Percentiles rank a stretch among this genome's conserved stretches.
Evolutionary conservation across 176 grass and related monocot species (phyloP).

Genomic region (Saccharum officinarum): DNA sequence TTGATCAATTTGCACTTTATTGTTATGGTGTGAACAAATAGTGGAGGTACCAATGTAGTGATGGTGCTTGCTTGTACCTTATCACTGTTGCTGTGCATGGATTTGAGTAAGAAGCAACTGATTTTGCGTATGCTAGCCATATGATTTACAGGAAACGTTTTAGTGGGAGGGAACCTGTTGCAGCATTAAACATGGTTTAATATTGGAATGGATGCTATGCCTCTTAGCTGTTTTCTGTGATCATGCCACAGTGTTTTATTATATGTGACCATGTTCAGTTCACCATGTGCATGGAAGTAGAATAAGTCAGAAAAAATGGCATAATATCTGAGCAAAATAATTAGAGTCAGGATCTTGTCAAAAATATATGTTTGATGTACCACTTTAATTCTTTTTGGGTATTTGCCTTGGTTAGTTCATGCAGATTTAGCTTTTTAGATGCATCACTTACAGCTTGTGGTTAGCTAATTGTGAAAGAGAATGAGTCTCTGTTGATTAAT

Average conservation of each 20-base stretch:
- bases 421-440: not conserved
- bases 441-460: not conserved
- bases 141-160: not conserved
- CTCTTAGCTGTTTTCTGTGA: not conserved
- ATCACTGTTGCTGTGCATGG: not conserved
- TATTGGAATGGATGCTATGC: not conserved
- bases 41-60: not conserved
- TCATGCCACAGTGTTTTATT: not conserved
- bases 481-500: too few relatives aligned
- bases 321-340: not conserved
- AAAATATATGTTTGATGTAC: not conserved
- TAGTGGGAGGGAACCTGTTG: not conserved
- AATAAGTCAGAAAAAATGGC: not conserved
- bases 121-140: not conserved
- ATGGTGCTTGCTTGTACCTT: not conserved
- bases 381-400: not conserved
- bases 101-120: not conserved
- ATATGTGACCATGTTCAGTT: not conserved
- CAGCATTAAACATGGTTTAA: not conserved
- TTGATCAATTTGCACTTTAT: not conserved
- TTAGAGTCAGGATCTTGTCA: too few relatives aligned
- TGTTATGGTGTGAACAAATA: too few relatives aligned
- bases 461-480: too few relatives aligned
- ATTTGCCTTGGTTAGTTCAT: not conserved
- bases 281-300: not conserved